Conservation (phyloP, 2,329 filamentous ascomycete genomes). For the Penicillium sp. region DNA sequence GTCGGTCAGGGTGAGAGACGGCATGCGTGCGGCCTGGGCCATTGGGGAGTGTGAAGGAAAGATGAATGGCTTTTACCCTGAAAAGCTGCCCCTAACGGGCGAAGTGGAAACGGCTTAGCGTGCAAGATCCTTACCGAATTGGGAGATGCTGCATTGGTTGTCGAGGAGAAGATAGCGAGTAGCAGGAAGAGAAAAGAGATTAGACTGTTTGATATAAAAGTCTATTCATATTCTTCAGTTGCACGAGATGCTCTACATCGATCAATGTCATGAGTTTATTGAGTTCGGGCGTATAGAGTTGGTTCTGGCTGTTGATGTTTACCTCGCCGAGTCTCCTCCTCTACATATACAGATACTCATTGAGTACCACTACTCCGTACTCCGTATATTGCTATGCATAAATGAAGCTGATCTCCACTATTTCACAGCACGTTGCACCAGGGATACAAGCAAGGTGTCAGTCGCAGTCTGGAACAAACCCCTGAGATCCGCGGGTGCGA, state of each 20-base stretch:
- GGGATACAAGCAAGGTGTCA: slow-evolving; percentile 4
- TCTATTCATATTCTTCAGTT: no score
- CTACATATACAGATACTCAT: no score
- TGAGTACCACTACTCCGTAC: no score
- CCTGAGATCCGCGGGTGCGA: slow-evolving; percentile 17
- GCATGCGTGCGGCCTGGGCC: slow-evolving; percentile 41
- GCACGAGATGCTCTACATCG: no score
- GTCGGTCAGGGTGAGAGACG: slow-evolving; percentile 83
- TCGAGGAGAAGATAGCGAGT: no score
- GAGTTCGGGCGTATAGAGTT: no score
- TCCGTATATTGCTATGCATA: no score
- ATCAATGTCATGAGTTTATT: no score
- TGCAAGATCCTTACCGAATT: slow-evolving; percentile 21
- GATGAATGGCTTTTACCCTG: slow-evolving; percentile 9
- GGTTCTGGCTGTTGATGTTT: neutral
- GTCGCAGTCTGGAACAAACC: slow-evolving; percentile 14
- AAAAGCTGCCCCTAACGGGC: slow-evolving; percentile 18
- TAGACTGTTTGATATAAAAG: no score
- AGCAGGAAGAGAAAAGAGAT: no score
- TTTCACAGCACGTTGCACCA: neutral
- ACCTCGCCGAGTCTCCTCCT: no score
- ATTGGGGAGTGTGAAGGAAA: slow-evolving; percentile 5
- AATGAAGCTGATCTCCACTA: neutral
- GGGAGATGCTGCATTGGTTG: slow-evolving; percentile 2
- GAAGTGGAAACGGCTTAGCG: slow-evolving; percentile 19